A percentile compares a stretch with the other conserved stretches of the same genome.
phyloP scores from a whole-genome alignment of 164 flowering plant species.

The Tetrastigma voinierianum region DNA sequence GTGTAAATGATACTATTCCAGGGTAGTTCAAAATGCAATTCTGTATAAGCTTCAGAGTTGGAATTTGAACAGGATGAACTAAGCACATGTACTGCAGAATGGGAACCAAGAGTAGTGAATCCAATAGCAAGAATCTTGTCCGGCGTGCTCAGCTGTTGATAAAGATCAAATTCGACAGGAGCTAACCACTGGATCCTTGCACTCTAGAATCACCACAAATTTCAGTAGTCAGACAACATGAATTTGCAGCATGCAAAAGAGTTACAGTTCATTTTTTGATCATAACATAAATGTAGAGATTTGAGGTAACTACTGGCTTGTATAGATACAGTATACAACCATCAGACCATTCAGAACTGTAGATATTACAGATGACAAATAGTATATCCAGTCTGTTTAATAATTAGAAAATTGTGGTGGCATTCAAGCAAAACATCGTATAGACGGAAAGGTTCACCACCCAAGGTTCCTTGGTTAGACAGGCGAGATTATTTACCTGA shows the following conservation, averaged over 20 bases:
- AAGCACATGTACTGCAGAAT: slow-evolving; percentile 61
- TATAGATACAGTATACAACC: no score
- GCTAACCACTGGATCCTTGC: slow-evolving; percentile 58
- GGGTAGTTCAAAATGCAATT: slow-evolving; percentile 65
- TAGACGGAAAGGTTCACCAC: no score
- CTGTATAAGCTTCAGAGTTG: slow-evolving; percentile 59
- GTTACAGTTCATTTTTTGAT: no score
- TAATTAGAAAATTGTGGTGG: no score
- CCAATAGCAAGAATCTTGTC: slow-evolving; percentile 77
- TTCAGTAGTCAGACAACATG: no score
- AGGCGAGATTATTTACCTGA: slow-evolving; percentile 49
- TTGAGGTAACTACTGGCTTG: no score
- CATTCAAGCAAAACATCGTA: no score
- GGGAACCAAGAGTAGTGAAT: slow-evolving; percentile 71
- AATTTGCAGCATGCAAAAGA: background rate
- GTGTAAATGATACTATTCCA: slow-evolving; percentile 62
- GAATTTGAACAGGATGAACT: slow-evolving; percentile 76
- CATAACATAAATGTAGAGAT: no score
- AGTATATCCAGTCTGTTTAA: no score
- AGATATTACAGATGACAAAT: no score
- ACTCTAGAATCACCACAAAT: slow-evolving; percentile 33
- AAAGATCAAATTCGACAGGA: slow-evolving; percentile 75
- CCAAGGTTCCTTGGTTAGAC: no score
- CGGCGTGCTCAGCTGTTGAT: slow-evolving; percentile 59
- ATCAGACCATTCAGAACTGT: no score